These are phyloP conservation scores for Rhizopus arrhizus DNA, from an alignment of 371 early-diverging fungal genomes.

Conservation along the genomic window DNA sequence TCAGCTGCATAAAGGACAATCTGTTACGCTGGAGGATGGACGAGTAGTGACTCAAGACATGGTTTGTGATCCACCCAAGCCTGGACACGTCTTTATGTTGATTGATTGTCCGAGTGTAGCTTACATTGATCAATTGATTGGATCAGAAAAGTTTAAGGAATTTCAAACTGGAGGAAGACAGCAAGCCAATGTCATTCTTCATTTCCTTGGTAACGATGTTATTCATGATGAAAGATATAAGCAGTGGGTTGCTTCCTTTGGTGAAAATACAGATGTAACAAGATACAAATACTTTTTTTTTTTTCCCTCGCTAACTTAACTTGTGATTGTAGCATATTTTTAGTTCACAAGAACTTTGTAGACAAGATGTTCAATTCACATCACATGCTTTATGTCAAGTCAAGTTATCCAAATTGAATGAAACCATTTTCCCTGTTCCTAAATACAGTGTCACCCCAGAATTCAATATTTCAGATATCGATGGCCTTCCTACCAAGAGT, in stretches of 20 bases:
- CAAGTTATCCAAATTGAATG: slow-evolving; percentile 62
- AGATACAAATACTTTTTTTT: too few relatives aligned
- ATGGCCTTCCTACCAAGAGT: slow-evolving; percentile 31
- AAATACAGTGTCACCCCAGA: slow-evolving; percentile 54
- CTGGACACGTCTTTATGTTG: slow-evolving; percentile 70
- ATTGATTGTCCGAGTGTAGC: slow-evolving; percentile 79
- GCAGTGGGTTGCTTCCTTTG: slow-evolving; percentile 77
- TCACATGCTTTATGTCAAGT: slow-evolving; percentile 58
- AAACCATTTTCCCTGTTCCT: slow-evolving; percentile 67
- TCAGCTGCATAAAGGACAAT: slow-evolving; percentile 67
- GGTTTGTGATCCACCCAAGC: slow-evolving; percentile 51
- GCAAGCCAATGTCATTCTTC: slow-evolving; percentile 59
- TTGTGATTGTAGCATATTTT: slow-evolving; percentile 63
- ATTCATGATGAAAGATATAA: slow-evolving; percentile 69
- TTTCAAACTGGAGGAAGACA: slow-evolving; percentile 32
- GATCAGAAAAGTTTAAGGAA: slow-evolving; percentile 49
- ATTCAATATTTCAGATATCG: slow-evolving; percentile 8
- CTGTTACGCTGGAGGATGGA: slow-evolving; percentile 73
- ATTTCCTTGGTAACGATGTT: slow-evolving; percentile 70
- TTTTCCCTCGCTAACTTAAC: too few relatives aligned
- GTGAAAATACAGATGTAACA: slow-evolving; percentile 61
- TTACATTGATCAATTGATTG: slow-evolving; percentile 65
- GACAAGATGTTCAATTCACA: slow-evolving; percentile 63
- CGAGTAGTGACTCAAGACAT: slow-evolving; percentile 71
- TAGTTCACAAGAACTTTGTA: slow-evolving; percentile 55